Base-by-base conservation (phyloP, 306 rosid species). In the Dicorynia guianensis region DNA sequence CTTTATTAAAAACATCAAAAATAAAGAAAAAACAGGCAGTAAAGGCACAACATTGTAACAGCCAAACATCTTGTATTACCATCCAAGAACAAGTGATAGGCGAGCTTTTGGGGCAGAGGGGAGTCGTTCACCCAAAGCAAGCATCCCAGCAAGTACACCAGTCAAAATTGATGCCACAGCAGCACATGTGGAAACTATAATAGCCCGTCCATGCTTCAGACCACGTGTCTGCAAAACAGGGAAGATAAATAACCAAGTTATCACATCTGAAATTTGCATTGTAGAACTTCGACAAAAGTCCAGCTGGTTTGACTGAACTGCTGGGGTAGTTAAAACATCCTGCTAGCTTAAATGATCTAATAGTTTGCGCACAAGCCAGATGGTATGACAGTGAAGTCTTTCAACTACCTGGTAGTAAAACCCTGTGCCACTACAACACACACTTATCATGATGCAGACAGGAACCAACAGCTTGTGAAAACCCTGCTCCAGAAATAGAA, bases 131-230 rank as follows among this genome's bases (percentile, higher is more conserved):
- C 97, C 97, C 85, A 94, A 79, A 64, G 98, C 97, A 86, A 95
- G 87, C 98, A 95, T 95, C 63, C 98, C 98, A 60, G 98, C 96
- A 78, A 92, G 88, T 18, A 92, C 98, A 75, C 97, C 96, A 15
- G 97, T 95, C 73, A 95, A 85, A 82, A 95, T 95, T 43, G 98
- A 95, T 49, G 98, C 98, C 76, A 95, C 97, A 4, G 98, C 95
- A 60, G 96, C 96, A 81, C 98, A 95, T 35, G 98, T 95, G 48
- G 98, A 92, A 61, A 94, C 87, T 8, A 94, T 87, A 67, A 94
- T 89, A 44, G 97, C 98, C 82, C 97, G 84, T 64, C 98, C 98
- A 80, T 94, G 98, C 85, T 94, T 94, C 67, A 94, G 85, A 60
- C 98, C 97, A 10, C 93, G 89, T 81, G 98, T 94, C 98, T 94